These are phyloP conservation scores for grape (Vitis vinifera) DNA, from an alignment of 164 flowering plant species.

Conservation along the genomic window DNA sequence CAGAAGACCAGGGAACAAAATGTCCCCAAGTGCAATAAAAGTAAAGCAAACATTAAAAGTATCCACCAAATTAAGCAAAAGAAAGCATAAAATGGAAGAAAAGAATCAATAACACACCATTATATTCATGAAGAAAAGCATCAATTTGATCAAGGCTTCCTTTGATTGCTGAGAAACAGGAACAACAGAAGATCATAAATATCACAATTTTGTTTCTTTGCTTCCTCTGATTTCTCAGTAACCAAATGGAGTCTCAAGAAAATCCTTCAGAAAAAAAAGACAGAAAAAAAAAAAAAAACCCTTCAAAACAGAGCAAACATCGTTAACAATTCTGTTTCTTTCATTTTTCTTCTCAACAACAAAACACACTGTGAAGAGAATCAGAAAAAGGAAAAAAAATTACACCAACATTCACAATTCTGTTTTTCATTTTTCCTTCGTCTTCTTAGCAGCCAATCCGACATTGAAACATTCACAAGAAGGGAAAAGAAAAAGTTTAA, in stretches of 20 bases:
- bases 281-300: too few species aligned
- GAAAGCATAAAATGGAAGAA: not conserved
- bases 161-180: not conserved
- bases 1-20: not conserved
- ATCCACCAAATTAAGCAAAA: not conserved
- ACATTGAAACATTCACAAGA: too few species aligned
- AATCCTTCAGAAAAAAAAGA: not conserved
- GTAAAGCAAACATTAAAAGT: not conserved
- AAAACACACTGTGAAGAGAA: not conserved
- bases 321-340: not conserved
- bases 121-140: not conserved
- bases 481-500: not conserved
- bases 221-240: not conserved
- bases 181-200: not conserved
- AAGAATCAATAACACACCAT: not conserved
- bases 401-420: too few species aligned
- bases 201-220: not conserved
- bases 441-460: too few species aligned
- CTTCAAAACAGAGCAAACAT: too few species aligned
- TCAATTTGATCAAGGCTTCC: not conserved
- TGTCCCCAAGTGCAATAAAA: not conserved
- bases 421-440: too few species aligned
- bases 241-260: not conserved
- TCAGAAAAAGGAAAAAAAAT: not conserved
- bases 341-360: not conserved